A percentile compares a stretch with the other conserved stretches of the same genome.
These are phyloP conservation scores for Suhomyces bribrorum DNA, from an alignment of 1,139 yeast genomes.

Conservation along the genomic window DNA sequence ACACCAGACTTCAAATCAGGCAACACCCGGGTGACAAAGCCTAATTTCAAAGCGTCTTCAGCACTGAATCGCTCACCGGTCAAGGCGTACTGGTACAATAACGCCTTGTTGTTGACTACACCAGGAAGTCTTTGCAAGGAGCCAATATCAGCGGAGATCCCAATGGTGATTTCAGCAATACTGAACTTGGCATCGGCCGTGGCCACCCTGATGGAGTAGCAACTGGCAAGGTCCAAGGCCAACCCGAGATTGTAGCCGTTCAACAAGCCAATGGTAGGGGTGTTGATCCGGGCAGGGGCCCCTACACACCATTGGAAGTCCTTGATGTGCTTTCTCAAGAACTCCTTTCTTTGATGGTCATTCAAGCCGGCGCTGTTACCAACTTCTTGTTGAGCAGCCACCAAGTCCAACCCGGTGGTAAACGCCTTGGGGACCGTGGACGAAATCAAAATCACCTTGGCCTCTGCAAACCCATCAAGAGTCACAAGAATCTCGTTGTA, in stretches of 20 bases:
- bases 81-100: constrained; percentile 61
- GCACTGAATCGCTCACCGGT: constrained; percentile 62
- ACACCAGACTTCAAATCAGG: constrained; percentile 54
- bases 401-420: constrained; percentile 67
- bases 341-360: constrained; percentile 22
- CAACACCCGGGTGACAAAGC: constrained; percentile 52
- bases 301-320: constrained; percentile 62
- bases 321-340: constrained; percentile 43
- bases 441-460: constrained; percentile 56
- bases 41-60: constrained; percentile 56
- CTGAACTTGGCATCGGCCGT: constrained; percentile 56
- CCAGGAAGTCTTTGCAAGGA: constrained; percentile 67
- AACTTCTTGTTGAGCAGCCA: constrained; percentile 30
- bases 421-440: constrained; percentile 60
- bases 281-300: constrained; percentile 45
- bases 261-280: constrained; percentile 51
- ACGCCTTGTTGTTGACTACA: constrained; percentile 56
- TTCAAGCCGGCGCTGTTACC: constrained; percentile 2
- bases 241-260: constrained; percentile 59
- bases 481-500: constrained; percentile 50
- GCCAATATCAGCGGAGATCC: constrained; percentile 81
- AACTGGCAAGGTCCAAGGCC: constrained; percentile 65
- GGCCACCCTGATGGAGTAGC: constrained; percentile 60
- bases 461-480: constrained; percentile 48
- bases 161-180: constrained; percentile 71